These are phyloP conservation scores for Ophiostoma novo-ulmi DNA, from an alignment of 2,329 filamentous ascomycete species.

Conservation along the genomic window DNA sequence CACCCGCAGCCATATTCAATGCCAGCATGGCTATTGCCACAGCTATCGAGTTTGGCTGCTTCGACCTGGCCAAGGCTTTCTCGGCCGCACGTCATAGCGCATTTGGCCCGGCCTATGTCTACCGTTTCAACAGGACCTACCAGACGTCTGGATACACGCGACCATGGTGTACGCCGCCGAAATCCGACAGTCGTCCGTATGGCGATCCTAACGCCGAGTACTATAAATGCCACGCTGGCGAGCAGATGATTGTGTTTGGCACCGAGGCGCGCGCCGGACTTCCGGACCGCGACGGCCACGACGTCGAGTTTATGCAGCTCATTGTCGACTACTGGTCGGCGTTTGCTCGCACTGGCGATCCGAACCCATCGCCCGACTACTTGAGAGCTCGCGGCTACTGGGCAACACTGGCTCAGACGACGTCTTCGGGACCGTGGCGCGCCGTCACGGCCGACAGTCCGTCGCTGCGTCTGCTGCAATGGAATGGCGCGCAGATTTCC, in stretches of 20 bases:
- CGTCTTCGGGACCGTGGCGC: slow-evolving; percentile 31
- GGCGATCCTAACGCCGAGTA: slow-evolving; percentile 38
- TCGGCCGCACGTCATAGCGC: slow-evolving; percentile 34
- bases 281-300: slow-evolving; percentile 36
- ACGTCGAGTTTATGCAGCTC: slow-evolving; percentile 35
- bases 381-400: slow-evolving; percentile 33
- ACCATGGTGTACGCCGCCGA: slow-evolving; percentile 32
- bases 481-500: neutral
- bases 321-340: slow-evolving; percentile 36
- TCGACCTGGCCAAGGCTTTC: slow-evolving; percentile 35
- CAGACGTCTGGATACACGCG: slow-evolving; percentile 32
- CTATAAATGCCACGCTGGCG: slow-evolving; percentile 41
- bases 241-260: slow-evolving; percentile 38
- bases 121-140: slow-evolving; percentile 41
- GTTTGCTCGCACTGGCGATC: slow-evolving; percentile 34
- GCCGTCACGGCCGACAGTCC: neutral
- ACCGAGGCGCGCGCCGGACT: slow-evolving; percentile 33
- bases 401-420: slow-evolving; percentile 32
- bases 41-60: slow-evolving; percentile 35
- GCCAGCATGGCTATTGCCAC: slow-evolving; percentile 34
- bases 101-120: slow-evolving; percentile 36
- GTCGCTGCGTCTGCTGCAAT: slow-evolving; percentile 1
- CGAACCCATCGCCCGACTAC: slow-evolving; percentile 33
- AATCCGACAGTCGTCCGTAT: slow-evolving; percentile 31
- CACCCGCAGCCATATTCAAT: slow-evolving; percentile 33